A percentile compares a stretch with the other conserved stretches of the same genome.
Conservation (phyloP, 306 rosid genomes). For the Casuarina glauca region DNA sequence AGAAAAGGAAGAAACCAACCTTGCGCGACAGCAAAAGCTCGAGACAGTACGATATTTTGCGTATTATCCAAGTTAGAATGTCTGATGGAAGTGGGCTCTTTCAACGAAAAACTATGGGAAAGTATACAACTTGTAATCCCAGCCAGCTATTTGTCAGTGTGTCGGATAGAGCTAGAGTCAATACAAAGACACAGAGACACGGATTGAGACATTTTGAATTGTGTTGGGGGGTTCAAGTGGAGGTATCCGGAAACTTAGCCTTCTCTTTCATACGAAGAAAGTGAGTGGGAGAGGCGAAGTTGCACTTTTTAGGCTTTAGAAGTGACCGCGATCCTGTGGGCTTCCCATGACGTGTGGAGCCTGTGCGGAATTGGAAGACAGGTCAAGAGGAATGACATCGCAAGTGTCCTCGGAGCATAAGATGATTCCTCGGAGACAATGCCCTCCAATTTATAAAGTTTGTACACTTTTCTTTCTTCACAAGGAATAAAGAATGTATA, state of each 20-base stretch:
- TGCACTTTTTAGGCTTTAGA: neutral
- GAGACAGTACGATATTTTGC: neutral
- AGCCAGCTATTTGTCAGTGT: neutral
- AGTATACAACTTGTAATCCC: neutral
- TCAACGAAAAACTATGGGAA: neutral
- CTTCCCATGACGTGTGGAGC: neutral
- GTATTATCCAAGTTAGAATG: constrained; percentile 1
- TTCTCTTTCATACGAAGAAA: neutral
- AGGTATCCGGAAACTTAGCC: neutral
- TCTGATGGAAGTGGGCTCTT: constrained; percentile 3
- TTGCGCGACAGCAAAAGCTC: neutral
- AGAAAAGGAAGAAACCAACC: constrained; percentile 1
- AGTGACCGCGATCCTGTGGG: neutral
- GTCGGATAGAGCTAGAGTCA: neutral
- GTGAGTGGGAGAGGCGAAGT: neutral
- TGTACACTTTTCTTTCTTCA: neutral
- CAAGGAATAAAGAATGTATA: constrained; percentile 3
- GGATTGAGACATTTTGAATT: constrained; percentile 6
- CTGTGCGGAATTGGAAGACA: too few species aligned
- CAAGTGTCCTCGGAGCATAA: neutral
- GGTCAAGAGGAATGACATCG: too few species aligned
- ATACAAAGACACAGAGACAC: neutral
- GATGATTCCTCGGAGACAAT: neutral
- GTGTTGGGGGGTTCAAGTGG: neutral
- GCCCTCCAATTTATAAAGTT: neutral